Evolutionary conservation across 371 early-diverging fungal genomes (phyloP), one percentile per base, ranked within the genome.

Genomic region (Mortierella sp.): DNA sequence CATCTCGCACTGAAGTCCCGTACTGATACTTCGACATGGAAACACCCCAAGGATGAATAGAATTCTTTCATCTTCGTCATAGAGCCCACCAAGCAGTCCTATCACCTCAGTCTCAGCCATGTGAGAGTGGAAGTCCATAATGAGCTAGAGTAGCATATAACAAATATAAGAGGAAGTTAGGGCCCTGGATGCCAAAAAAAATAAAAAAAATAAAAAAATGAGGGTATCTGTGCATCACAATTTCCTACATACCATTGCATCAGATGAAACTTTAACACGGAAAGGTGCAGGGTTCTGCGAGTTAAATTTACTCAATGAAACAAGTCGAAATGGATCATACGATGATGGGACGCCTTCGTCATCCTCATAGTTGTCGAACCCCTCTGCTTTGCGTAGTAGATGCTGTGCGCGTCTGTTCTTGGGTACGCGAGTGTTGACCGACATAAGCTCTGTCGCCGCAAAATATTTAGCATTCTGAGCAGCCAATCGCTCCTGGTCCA

Each of bases 71-170:
- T 83, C 83, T 5, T 84, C 77, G 65, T 90, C 86, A 64, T 86
- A 94, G 4, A 85, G 84, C 0, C 96, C 96, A 24, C 95, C 96
- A 6, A 96, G 78, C 16, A 96, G 86, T 5, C 96, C 96, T 78
- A 96, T 96, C 16, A 96, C 92, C 77, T 96, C 96, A 3, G 95
- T 93, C 45, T 92, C 87, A 52, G 94, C 91, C 74, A 96, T 72
- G 77, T 96, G 95, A 20, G 96, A 87, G 74, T 96, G 96, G 66
- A 96, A 90, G 72, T 96, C 96, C 94, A 96, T 95, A 4, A 94
- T 87, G 35, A 93, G 86, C 93, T 92, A 81, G 10, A 52, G 4
- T 5, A 39, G 51, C 24, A 14, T 28, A 20, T 2, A 55, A 26
- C 30, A 55, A 55, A 55, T 28, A 30, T 55, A 5, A 54, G 54